These are phyloP conservation scores for Diaporthe eres DNA, from an alignment of 2,329 filamentous ascomycete species.

Conservation along the genomic window DNA sequence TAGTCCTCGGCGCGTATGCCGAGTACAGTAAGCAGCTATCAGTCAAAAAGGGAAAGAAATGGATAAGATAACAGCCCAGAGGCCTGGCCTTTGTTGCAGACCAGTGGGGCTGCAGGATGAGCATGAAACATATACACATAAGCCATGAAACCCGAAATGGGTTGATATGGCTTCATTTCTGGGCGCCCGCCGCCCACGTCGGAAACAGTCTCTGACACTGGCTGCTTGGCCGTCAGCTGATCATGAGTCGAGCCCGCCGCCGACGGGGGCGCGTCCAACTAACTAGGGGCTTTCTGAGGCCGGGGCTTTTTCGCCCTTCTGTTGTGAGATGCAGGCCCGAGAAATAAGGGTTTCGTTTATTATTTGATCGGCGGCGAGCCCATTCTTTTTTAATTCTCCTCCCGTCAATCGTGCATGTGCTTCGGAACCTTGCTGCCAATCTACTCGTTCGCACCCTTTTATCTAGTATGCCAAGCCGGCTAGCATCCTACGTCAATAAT, in stretches of 20 bases:
- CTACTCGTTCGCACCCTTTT: neutral
- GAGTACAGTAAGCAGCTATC: neutral
- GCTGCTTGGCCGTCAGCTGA: conserved; percentile 33
- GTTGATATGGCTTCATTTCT: conserved; percentile 33
- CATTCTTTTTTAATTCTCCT: conserved; percentile 1
- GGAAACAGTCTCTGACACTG: conserved; percentile 35
- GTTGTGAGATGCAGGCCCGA: neutral
- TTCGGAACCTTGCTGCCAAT: neutral
- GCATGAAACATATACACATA: conserved; percentile 28
- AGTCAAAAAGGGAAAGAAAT: neutral
- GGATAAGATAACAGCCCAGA: neutral
- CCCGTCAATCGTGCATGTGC: neutral
- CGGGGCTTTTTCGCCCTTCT: too few relatives aligned
- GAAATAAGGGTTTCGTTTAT: neutral
- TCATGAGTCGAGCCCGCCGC: conserved; percentile 29
- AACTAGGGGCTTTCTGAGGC: neutral
- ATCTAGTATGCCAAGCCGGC: conserved; percentile 17
- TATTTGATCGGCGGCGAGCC: conserved; percentile 16
- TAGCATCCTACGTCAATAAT: neutral
- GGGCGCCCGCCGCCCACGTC: conserved; percentile 9
- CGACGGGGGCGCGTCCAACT: conserved; percentile 17
- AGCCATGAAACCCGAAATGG: conserved; percentile 34
- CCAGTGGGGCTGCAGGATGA: conserved; percentile 16
- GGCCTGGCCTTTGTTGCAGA: neutral
- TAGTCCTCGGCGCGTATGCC: neutral